These are phyloP conservation scores for Prasinococcaceae sp. DNA, from an alignment of 139 green algal genomes.

Conservation along the genomic window DNA sequence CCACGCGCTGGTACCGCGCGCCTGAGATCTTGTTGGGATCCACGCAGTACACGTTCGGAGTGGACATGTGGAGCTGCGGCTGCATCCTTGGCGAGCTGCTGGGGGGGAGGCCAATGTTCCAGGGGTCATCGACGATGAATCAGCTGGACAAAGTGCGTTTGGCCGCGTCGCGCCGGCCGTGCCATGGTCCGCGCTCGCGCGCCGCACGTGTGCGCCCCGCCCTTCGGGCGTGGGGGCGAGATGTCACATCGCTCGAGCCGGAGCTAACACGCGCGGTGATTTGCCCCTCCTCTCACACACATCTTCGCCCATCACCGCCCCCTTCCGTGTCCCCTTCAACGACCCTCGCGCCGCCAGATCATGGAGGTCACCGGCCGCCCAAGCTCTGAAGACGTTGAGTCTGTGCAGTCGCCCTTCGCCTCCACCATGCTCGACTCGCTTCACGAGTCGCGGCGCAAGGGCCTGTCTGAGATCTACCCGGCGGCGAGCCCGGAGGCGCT, in stretches of 20 bases:
- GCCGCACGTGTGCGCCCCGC: too few relatives aligned
- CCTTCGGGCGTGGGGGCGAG: too few relatives aligned
- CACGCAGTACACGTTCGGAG: conserved; percentile 84
- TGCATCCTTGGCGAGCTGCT: conserved; percentile 97
- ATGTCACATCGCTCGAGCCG: too few relatives aligned
- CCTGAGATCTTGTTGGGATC: conserved; percentile 92
- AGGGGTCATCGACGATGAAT: conserved; percentile 61
- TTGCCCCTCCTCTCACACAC: too few relatives aligned
- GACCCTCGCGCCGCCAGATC: too few relatives aligned
- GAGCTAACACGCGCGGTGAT: too few relatives aligned
- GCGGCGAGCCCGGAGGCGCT: conserved; percentile 49
- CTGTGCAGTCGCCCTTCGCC: conserved; percentile 76
- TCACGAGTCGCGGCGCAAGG: conserved; percentile 20
- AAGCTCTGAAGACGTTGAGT: conserved; percentile 49
- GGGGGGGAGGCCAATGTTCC: conserved; percentile 35
- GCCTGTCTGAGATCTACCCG: conserved; percentile 59
- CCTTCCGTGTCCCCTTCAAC: too few relatives aligned
- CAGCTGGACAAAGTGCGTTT: conserved; percentile 24
- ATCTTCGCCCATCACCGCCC: too few relatives aligned
- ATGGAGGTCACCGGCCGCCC: conserved; percentile 10
- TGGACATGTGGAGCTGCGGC: conserved; percentile 95
- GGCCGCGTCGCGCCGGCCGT: too few relatives aligned
- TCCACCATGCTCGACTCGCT: conserved; percentile 82
- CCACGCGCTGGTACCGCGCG: conserved; percentile 83
- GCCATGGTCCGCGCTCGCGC: too few relatives aligned